phyloP scores from a whole-genome alignment of 148 eudicot genomes.

The Fagopyrum tataricum region DNA sequence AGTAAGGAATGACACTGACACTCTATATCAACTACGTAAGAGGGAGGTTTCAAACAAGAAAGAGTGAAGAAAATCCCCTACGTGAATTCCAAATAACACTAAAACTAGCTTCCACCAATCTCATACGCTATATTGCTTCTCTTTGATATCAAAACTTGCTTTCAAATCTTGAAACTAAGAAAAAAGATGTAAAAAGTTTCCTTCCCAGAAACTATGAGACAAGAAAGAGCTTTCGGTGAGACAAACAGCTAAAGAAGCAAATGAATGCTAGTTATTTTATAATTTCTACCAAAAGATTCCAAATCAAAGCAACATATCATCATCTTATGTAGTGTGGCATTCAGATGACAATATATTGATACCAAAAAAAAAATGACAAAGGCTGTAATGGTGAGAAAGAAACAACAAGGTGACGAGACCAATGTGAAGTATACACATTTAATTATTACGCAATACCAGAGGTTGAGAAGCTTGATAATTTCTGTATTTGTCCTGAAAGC shows the following conservation, averaged over 20 bases:
- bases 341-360: neutral
- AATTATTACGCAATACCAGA: constrained; percentile 24
- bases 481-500: constrained; percentile 55
- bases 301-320: neutral
- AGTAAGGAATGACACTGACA: neutral
- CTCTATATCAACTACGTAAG: neutral
- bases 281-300: neutral
- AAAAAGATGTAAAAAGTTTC: neutral
- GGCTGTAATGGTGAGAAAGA: neutral
- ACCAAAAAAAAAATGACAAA: neutral
- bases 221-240: neutral
- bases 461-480: constrained; percentile 60
- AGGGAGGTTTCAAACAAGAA: neutral
- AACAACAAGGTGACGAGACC: constrained; percentile 1
- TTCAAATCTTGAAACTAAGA: too few species aligned
- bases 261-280: neutral
- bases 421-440: neutral
- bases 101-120: too few species aligned
- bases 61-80: too few species aligned
- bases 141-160: too few species aligned
- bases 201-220: neutral
- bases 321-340: neutral
- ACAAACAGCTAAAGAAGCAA: neutral
- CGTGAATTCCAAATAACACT: too few species aligned
- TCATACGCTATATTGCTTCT: too few species aligned